Base-by-base conservation (phyloP, 352 stramenopile species). In the Aphanomyces cochlioides region DNA sequence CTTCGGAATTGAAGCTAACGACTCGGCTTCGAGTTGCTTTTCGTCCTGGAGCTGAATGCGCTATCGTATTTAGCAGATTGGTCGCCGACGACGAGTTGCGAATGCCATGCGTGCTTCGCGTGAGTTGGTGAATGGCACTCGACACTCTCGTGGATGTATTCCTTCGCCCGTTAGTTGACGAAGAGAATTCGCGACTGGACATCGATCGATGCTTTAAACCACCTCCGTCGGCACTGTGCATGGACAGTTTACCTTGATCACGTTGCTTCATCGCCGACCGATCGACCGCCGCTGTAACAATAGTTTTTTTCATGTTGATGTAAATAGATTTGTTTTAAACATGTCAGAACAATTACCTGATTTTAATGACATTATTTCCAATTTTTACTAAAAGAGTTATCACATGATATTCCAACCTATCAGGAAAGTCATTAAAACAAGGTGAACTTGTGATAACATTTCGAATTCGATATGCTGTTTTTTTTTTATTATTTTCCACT, bases 221-320 rank as follows among this genome's bases (percentile, higher is more conserved):
- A 50, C 10, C 17, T 12, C 17, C 17, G 43, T n/a, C 17, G 43
- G 43, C 10, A 50, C 43, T 50, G 6, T 92, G 48, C 21, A 89
- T 47, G 28, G 28, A 28, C 28, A 28, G 28, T 28, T 28, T 28
- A 28, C 28, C 28, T 28, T 28, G 28, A 28, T 28, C 28, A 28
- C 28, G 28, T 28, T 28, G 28, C 28, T 28, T 28, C 28, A 28
- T 28, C 28, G 28, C 28, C 28, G 28, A 28, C 28, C 28, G 28
- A 28, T 28, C 28, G 28, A 28, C 28, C 28, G 28, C 28, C 28
- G 28, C 28, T 28, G 28, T 28, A 28, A 28, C 28, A 28, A 28
- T 28, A 28, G 28, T 28, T 28, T 28, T 28, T 28, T 28, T 28
- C 28, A 28, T 2, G 28, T 28, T 28, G 28, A 28, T 28, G 28